These are phyloP conservation scores for Hypoxylon cercidicola DNA, from an alignment of 495 filamentous ascomycete species.

Conservation along the genomic window DNA sequence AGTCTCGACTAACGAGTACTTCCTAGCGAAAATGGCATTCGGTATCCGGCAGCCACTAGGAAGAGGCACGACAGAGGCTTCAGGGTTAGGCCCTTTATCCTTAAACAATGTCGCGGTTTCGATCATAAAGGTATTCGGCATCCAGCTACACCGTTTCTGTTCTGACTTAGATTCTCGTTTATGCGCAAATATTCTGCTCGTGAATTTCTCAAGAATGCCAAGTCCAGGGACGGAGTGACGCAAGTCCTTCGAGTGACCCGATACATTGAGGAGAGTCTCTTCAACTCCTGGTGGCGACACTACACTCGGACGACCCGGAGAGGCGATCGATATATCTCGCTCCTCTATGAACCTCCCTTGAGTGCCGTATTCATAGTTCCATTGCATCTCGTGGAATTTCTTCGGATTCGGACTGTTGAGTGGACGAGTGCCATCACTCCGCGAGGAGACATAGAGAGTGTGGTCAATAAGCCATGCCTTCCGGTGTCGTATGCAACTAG, in stretches of 20 bases:
- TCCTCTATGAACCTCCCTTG: constrained; percentile 42
- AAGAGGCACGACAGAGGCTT: constrained; percentile 25
- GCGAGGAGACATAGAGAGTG: constrained; percentile 44
- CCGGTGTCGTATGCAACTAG: constrained; percentile 43
- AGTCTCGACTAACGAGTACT: constrained; percentile 45
- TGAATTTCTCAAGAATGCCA: constrained; percentile 31
- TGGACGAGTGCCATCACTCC: constrained; percentile 43
- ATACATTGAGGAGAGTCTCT: constrained; percentile 25
- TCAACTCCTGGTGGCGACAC: constrained; percentile 26
- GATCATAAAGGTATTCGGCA: constrained; percentile 28
- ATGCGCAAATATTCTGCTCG: constrained; percentile 16
- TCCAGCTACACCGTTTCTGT: constrained; percentile 41
- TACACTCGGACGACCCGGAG: constrained; percentile 30
- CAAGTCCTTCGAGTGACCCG: constrained; percentile 23
- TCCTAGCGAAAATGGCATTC: constrained; percentile 48
- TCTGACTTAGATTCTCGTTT: constrained; percentile 21
- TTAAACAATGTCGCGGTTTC: constrained; percentile 25
- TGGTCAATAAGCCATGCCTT: constrained; percentile 50
- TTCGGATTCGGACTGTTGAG: constrained; percentile 43
- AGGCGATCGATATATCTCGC: constrained; percentile 33
- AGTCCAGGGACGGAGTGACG: constrained; percentile 31
- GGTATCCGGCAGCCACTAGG: constrained; percentile 40
- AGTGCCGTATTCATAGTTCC: constrained; percentile 37
- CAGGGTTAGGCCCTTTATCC: constrained; percentile 27
- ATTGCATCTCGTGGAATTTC: constrained; percentile 48